These are phyloP conservation scores for Termitomyces sp. DNA, from an alignment of 768 basidiomycete genomes.

Conservation along the genomic window DNA sequence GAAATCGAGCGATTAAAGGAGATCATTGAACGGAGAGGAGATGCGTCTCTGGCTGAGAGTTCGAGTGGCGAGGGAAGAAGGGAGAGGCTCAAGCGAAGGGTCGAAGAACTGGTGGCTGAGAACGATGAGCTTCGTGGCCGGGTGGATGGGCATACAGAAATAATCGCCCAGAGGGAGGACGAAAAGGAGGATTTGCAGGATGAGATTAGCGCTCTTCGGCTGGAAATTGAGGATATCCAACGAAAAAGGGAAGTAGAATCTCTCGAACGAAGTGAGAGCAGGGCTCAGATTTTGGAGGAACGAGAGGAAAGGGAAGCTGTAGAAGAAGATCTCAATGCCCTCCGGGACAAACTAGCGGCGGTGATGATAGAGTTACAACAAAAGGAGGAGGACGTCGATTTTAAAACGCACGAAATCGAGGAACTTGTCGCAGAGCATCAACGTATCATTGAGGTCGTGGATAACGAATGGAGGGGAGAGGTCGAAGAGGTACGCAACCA, in stretches of 20 bases:
- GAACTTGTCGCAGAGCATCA: slow-evolving; percentile 73
- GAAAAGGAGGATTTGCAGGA: slow-evolving; percentile 70
- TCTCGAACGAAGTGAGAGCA: slow-evolving; percentile 66
- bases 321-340: slow-evolving; percentile 71
- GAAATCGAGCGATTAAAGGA: slow-evolving; percentile 74
- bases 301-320: slow-evolving; percentile 70
- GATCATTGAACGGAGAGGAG: slow-evolving; percentile 53
- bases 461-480: slow-evolving; percentile 85
- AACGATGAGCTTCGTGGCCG: slow-evolving; percentile 55
- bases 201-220: slow-evolving; percentile 52
- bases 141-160: slow-evolving; percentile 53
- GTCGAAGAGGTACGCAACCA: slow-evolving; percentile 76
- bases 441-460: slow-evolving; percentile 65
- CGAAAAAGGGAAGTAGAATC: slow-evolving; percentile 57
- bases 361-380: slow-evolving; percentile 79
- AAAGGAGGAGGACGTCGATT: slow-evolving; percentile 82
- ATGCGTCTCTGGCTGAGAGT: slow-evolving; percentile 30
- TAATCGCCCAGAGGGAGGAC: slow-evolving; percentile 54
- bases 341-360: slow-evolving; percentile 74
- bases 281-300: slow-evolving; percentile 65
- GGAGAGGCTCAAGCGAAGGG: slow-evolving; percentile 39
- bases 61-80: slow-evolving; percentile 33
- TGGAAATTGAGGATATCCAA: slow-evolving; percentile 64
- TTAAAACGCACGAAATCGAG: slow-evolving; percentile 71
- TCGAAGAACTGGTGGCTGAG: slow-evolving; percentile 57